These are phyloP conservation scores for Arthroderma sp. DNA, from an alignment of 2,329 filamentous ascomycete genomes.

Conservation along the genomic window DNA sequence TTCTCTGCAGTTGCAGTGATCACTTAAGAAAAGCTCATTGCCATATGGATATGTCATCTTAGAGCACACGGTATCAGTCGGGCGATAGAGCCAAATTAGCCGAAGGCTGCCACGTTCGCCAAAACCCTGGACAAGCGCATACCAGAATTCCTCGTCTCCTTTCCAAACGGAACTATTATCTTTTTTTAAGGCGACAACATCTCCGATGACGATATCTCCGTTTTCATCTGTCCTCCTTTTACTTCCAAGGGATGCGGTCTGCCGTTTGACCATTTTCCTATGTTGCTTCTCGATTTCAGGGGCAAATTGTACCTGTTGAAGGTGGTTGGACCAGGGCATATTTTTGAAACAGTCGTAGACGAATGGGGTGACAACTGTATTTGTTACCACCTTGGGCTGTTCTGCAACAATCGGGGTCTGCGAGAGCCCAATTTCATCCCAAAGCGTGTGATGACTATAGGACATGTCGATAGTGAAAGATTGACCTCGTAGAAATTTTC, in stretches of 20 bases:
- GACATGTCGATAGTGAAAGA: slow-evolving; percentile 39
- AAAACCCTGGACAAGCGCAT: slow-evolving; percentile 48
- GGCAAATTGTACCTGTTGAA: slow-evolving; percentile 23
- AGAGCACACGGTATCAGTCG: slow-evolving; percentile 58
- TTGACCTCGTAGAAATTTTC: slow-evolving; percentile 56
- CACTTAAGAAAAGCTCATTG: slow-evolving; percentile 65
- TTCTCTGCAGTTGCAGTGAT: slow-evolving; percentile 59
- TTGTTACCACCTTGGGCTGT: slow-evolving; percentile 9
- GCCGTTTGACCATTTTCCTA: slow-evolving; percentile 4
- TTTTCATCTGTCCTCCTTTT: neutral
- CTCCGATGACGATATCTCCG: slow-evolving; percentile 30
- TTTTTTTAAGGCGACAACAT: slow-evolving; percentile 39
- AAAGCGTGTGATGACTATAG: slow-evolving; percentile 37
- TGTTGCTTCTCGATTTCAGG: slow-evolving; percentile 29
- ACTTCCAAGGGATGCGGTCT: slow-evolving; percentile 6
- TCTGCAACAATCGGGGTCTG: slow-evolving; percentile 23
- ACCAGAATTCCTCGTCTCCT: slow-evolving; percentile 47
- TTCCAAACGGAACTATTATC: slow-evolving; percentile 47
- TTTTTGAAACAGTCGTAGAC: slow-evolving; percentile 52
- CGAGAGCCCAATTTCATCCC: slow-evolving; percentile 39
- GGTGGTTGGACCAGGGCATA: slow-evolving; percentile 43
- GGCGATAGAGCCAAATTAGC: slow-evolving; percentile 62
- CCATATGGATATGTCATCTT: slow-evolving; percentile 54
- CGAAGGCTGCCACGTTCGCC: slow-evolving; percentile 38
- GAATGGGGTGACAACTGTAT: slow-evolving; percentile 60